Conservation (phyloP, 2,329 filamentous ascomycete genomes). For the Fusarium falciforme region DNA sequence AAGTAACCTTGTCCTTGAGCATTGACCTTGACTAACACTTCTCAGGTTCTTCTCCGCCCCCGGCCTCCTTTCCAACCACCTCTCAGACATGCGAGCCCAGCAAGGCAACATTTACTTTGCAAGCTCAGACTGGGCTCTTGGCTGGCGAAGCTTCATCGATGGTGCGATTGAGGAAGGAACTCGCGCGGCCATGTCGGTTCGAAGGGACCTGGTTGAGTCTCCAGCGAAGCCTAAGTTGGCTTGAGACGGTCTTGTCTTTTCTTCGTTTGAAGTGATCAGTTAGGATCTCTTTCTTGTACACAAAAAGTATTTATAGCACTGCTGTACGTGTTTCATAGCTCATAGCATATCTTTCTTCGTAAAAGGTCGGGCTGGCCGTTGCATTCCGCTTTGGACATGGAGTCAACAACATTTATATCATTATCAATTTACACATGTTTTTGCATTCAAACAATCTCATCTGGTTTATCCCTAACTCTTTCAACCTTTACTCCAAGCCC, state of each 20-base stretch:
- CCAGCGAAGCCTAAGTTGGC: background rate
- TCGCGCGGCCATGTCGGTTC: constrained; percentile 39
- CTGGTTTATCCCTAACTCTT: background rate
- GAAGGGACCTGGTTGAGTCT: background rate
- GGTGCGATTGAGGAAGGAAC: constrained; percentile 60
- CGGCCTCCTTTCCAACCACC: constrained; percentile 50
- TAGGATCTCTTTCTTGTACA: background rate
- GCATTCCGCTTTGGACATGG: background rate
- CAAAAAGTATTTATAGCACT: background rate
- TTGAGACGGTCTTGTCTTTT: background rate
- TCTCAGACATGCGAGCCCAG: constrained; percentile 53
- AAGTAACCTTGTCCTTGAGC: background rate
- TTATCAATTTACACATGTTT: background rate
- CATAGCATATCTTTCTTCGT: background rate
- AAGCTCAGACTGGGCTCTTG: constrained; percentile 60
- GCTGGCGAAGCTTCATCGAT: constrained; percentile 63
- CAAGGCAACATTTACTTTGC: constrained; percentile 60
- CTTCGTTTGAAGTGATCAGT: background rate
- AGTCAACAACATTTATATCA: background rate
- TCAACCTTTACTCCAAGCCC: too few species aligned
- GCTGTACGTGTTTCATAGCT: background rate
- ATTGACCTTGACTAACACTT: background rate
- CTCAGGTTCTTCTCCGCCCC: constrained; percentile 53
- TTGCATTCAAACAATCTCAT: background rate
- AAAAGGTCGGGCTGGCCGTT: background rate